Evolutionary conservation across 2,329 filamentous ascomycete species (phyloP), one percentile per base, ranked within the genome.

Genomic region (Fonsecaea nubica): DNA sequence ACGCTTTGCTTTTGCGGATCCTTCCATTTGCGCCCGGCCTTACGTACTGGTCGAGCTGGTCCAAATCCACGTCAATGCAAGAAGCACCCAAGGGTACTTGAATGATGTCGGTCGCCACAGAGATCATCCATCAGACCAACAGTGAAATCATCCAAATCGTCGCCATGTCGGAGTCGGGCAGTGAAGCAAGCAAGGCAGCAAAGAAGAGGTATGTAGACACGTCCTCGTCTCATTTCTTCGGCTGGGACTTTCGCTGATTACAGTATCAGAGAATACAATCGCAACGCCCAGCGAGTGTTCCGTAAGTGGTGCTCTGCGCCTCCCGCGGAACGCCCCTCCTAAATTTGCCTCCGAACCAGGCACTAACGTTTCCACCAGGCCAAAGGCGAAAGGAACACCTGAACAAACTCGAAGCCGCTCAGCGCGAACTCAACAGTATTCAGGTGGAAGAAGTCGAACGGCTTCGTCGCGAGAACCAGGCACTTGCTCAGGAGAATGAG

Each of bases 311-410:
- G 48, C 45, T 58, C 35, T 52, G 53, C 53, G 32, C 53, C 50
- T 62, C 60, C 62, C 12, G 38, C 54, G 50, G 56, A 56, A 45
- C 50, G 45, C 10, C 15, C 53, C 21, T 55, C 61, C 42, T 32
- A 9, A 32, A 35, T 54, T 61, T 30, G 30, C 42, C 56, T 63
- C 50, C 12, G 32, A 36, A 45, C 40, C 40, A 42, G 50, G 21
- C 48, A 66, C 68, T 70, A 63, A 70, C 38, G 15, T 61, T 32
- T 18, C 35, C 36, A 59, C n/a, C 52, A 81, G 80, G 80, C 40
- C 78, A 79, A 66, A 73, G 80, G 66, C 76, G 80, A 60, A 81
- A 81, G 71, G 79, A 81, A 67, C 79, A 80, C 66, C 73, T 81
- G 55, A 80, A 77, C 71, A 80, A 77, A 52, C 76, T 81, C 35